A percentile compares a stretch with the other conserved stretches of the same genome.
Conservation (phyloP, 2,329 filamentous ascomycete species). For the Penicillium palitans region DNA sequence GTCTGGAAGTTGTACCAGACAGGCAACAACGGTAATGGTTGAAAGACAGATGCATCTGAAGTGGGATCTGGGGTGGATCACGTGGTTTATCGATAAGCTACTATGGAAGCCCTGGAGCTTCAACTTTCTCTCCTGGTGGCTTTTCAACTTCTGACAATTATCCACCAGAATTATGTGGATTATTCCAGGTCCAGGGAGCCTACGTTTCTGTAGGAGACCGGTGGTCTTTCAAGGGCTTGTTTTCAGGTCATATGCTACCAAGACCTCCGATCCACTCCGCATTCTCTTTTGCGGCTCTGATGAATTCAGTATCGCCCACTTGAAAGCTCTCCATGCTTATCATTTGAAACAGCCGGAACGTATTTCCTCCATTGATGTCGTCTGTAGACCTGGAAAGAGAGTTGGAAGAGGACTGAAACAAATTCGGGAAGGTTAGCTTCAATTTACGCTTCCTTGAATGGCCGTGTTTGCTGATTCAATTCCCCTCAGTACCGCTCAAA, state of each 20-base stretch:
- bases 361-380: constrained; percentile 79
- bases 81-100: constrained; percentile 34
- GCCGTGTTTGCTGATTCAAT: constrained; percentile 9
- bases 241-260: constrained; percentile 32
- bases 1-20: constrained; percentile 14
- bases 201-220: constrained; percentile 26
- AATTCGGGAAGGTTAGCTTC: constrained; percentile 63
- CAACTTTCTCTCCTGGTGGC: constrained; percentile 1
- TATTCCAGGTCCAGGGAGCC: constrained; percentile 21
- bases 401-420: constrained; percentile 71
- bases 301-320: constrained; percentile 77
- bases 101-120: constrained; percentile 4
- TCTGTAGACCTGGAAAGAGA: constrained; percentile 77
- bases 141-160: neutral
- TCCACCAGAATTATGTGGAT: constrained; percentile 28
- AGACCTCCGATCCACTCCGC: constrained; percentile 60
- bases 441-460: neutral
- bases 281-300: constrained; percentile 96
- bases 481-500: constrained; percentile 68
- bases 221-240: constrained; percentile 10
- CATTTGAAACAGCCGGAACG: constrained; percentile 53
- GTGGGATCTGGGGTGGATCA: constrained; percentile 30
- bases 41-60: constrained; percentile 11
- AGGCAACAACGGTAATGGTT: constrained; percentile 12
- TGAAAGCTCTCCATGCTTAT: constrained; percentile 68